Percentiles rank a stretch among this genome's conserved stretches.
phyloP scores from a whole-genome alignment of 495 filamentous ascomycete species.

The Aspergillus asperescens region DNA sequence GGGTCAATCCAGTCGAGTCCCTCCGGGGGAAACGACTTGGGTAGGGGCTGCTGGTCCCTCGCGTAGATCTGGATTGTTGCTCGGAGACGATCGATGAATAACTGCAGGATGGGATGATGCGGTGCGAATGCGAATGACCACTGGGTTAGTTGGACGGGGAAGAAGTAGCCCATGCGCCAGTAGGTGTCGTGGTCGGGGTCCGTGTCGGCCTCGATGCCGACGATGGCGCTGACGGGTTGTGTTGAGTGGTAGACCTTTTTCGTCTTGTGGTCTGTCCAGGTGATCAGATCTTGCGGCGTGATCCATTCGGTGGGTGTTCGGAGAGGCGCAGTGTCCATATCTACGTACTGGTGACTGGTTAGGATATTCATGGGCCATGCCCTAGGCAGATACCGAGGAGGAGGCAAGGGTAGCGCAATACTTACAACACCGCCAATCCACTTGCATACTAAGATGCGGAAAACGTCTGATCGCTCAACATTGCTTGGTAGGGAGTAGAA shows the following conservation, averaged over 20 bases:
- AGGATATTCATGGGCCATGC: too few relatives aligned
- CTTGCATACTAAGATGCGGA: constrained; percentile 17
- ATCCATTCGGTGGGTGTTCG: constrained; percentile 12
- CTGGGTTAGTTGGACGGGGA: constrained; percentile 17
- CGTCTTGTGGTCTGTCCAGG: constrained; percentile 15
- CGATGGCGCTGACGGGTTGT: constrained; percentile 8
- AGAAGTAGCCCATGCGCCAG: constrained; percentile 21
- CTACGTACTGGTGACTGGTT: constrained; percentile 14
- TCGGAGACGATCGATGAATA: constrained; percentile 7
- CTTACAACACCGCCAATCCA: constrained; percentile 21
- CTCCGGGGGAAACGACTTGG: not conserved
- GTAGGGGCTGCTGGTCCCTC: not conserved
- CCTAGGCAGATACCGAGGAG: too few relatives aligned
- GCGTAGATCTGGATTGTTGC: not conserved
- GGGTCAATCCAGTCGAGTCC: constrained; percentile 14
- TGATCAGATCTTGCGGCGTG: not conserved
- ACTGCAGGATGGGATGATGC: constrained; percentile 11
- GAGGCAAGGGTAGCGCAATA: not conserved
- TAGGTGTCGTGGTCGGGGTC: constrained; percentile 9
- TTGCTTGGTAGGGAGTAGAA: constrained; percentile 12
- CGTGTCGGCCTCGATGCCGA: constrained; percentile 21
- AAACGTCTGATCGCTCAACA: constrained; percentile 19
- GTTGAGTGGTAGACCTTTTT: not conserved
- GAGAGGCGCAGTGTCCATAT: constrained; percentile 19
- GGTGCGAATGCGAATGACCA: constrained; percentile 19